A percentile compares a stretch with the other conserved stretches of the same genome.
Conservation (phyloP, 495 filamentous ascomycete species). For the Delitschia confertaspora region DNA sequence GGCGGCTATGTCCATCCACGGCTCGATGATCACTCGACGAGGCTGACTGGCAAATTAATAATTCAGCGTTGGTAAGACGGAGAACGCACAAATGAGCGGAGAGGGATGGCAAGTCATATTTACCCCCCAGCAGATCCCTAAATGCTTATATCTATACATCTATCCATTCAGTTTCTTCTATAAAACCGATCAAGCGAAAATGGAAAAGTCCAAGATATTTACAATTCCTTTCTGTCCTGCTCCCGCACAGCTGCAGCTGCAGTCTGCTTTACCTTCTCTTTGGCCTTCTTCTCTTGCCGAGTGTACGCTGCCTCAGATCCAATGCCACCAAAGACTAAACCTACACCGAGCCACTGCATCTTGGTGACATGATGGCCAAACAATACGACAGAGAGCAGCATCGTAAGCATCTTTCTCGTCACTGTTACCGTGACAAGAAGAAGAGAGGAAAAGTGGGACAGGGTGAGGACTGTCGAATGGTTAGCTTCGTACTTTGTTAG, state of each 20-base stretch:
- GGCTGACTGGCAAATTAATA: too few species aligned
- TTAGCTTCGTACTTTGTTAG: slow-evolving; percentile 12
- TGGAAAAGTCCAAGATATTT: too few species aligned
- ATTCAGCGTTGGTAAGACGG: too few species aligned
- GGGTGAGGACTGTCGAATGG: slow-evolving; percentile 61
- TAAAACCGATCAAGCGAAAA: too few species aligned
- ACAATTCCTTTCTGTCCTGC: slow-evolving; percentile 14
- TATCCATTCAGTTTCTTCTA: too few species aligned
- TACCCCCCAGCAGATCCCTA: too few species aligned
- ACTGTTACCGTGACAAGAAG: slow-evolving; percentile 94
- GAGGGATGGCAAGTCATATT: too few species aligned
- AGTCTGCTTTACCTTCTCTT: slow-evolving; percentile 43
- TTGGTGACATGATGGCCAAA: slow-evolving; percentile 78
- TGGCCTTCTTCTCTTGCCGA: slow-evolving; percentile 67
- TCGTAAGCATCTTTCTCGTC: slow-evolving; percentile 96
- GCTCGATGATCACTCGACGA: too few species aligned
- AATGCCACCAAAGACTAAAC: slow-evolving; percentile 88
- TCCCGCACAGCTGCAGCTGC: too few species aligned
- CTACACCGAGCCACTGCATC: slow-evolving; percentile 90
- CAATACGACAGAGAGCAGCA: slow-evolving; percentile 90
- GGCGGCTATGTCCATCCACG: too few species aligned
- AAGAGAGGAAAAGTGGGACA: slow-evolving; percentile 82
- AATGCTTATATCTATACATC: too few species aligned
- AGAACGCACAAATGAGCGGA: too few species aligned
- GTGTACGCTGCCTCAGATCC: slow-evolving; percentile 81